A percentile compares a stretch with the other conserved stretches of the same genome.
Conservation (phyloP, 2,329 filamentous ascomycete species). For the Nemania abortiva region DNA sequence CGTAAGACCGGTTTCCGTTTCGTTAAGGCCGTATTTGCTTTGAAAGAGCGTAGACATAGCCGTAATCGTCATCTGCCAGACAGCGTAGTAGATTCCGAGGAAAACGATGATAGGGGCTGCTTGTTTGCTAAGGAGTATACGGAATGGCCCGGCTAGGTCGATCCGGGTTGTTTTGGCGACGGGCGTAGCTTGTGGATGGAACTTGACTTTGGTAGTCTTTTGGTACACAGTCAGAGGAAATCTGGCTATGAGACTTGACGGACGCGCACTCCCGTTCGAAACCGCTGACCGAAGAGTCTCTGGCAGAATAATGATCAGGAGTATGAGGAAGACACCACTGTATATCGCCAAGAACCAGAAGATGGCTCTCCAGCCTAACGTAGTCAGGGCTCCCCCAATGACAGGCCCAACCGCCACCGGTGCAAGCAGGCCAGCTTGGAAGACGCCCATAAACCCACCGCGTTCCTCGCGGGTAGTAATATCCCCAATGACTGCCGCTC, state of each 20-base stretch:
- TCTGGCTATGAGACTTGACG: slow-evolving; percentile 40
- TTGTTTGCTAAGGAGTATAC: slow-evolving; percentile 61
- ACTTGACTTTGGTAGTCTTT: slow-evolving; percentile 46
- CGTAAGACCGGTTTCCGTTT: slow-evolving; percentile 61
- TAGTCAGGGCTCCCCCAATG: slow-evolving; percentile 65
- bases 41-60: slow-evolving; percentile 63
- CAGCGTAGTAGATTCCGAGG: slow-evolving; percentile 63
- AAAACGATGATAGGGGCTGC: slow-evolving; percentile 61
- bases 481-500: slow-evolving; percentile 67
- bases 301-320: slow-evolving; percentile 60
- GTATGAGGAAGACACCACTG: slow-evolving; percentile 53
- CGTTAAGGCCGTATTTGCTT: slow-evolving; percentile 57
- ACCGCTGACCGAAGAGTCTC: slow-evolving; percentile 60
- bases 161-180: slow-evolving; percentile 52
- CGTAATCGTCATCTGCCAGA: slow-evolving; percentile 68
- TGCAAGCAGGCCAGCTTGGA: slow-evolving; percentile 52
- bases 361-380: slow-evolving; percentile 64
- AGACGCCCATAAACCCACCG: slow-evolving; percentile 65
- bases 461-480: slow-evolving; percentile 68
- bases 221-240: slow-evolving; percentile 53
- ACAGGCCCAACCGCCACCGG: slow-evolving; percentile 60
- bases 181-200: slow-evolving; percentile 33
- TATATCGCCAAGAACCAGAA: slow-evolving; percentile 67
- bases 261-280: slow-evolving; percentile 54
- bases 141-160: slow-evolving; percentile 59